phyloP scores from a whole-genome alignment of 345 rosid species.

The Eucalyptus dawsonii region DNA sequence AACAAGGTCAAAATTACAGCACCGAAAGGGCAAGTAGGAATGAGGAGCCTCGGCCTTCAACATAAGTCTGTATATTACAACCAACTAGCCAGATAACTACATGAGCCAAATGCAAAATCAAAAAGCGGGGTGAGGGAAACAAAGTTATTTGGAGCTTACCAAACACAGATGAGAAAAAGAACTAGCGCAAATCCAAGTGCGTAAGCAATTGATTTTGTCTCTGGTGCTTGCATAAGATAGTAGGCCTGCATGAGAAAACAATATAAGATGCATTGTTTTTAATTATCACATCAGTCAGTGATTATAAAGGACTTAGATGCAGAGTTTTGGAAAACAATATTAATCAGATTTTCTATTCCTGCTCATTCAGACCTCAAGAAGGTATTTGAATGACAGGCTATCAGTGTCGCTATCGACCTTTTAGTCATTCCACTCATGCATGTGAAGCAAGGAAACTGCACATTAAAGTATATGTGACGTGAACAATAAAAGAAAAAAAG shows the following conservation, averaged over 20 bases:
- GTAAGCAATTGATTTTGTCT: conserved; percentile 57
- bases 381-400: neutral
- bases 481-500: neutral
- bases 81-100: neutral
- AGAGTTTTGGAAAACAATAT: neutral
- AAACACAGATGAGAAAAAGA: conserved; percentile 61
- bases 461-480: neutral
- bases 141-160: conserved; percentile 21
- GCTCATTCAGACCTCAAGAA: neutral
- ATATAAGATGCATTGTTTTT: neutral
- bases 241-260: conserved; percentile 30
- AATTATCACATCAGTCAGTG: neutral
- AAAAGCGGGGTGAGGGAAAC: neutral
- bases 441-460: neutral
- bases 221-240: conserved; percentile 55
- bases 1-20: neutral
- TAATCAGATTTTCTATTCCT: neutral
- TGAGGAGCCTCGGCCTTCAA: neutral
- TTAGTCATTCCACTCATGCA: neutral
- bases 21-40: neutral
- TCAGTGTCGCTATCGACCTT: neutral
- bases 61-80: neutral
- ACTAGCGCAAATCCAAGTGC: conserved; percentile 64
- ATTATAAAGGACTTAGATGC: neutral
- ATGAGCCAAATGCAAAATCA: neutral